phyloP scores from a whole-genome alignment of 768 basidiomycete species.

The Boletus edulis region DNA sequence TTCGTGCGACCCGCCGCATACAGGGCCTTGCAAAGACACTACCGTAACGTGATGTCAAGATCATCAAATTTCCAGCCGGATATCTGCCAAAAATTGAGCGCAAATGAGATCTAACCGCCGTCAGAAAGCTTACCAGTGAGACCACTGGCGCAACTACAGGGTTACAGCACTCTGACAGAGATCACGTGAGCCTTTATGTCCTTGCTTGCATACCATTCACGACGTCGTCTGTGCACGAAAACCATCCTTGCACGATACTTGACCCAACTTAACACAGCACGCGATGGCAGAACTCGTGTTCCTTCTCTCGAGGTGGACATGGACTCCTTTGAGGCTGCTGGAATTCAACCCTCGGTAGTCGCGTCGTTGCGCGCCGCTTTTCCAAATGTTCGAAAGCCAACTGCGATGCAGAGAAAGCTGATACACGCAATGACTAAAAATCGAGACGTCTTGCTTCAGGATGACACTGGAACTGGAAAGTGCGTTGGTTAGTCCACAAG shows the following conservation, averaged over 20 bases:
- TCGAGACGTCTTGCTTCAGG: constrained; percentile 64
- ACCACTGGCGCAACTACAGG: no score
- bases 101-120: no score
- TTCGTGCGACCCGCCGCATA: neutral
- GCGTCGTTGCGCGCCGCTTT: constrained; percentile 56
- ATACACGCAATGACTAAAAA: constrained; percentile 58
- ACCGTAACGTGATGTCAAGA: neutral
- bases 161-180: no score
- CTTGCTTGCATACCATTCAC: constrained; percentile 11
- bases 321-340: constrained; percentile 48
- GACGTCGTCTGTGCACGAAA: constrained; percentile 23
- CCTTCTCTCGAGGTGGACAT: constrained; percentile 1
- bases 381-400: constrained; percentile 57
- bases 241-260: constrained; percentile 24
- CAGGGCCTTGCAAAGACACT: neutral
- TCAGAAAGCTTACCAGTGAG: no score
- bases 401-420: constrained; percentile 55
- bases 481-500: constrained; percentile 33
- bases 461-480: constrained; percentile 80
- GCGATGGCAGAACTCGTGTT: neutral
- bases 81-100: no score
- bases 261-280: constrained; percentile 20
- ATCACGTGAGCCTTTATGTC: constrained; percentile 27
- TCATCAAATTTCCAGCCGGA: neutral
- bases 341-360: constrained; percentile 49